Base-by-base conservation (phyloP, 306 rosid species). In the Castanea sativa region DNA sequence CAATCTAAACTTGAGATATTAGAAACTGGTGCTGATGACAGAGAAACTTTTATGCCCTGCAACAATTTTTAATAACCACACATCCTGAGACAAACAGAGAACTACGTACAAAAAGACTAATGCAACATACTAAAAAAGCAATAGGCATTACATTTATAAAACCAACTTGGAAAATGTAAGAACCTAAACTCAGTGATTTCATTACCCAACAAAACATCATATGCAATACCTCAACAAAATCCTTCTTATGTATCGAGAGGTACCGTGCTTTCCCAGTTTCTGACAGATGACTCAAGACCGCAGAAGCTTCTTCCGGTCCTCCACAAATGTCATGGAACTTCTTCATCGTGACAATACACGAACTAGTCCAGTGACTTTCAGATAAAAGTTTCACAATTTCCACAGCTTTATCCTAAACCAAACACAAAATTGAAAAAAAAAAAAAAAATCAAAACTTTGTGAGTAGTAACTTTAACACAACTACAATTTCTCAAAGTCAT, bases 21-120 rank as follows among this genome's bases (percentile, higher is more conserved):
- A 56, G 92, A 82, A 83, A 89, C 84, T 60, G 88, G 78, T 23
- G 88, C 86, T 23, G 80, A 80, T 23, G 97, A 87, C 67, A 91
- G 87, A 56, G 90, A 91, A 76, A 94, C 45, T 87, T 90, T 94
- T 61, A 94, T 88, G 55, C 97, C 99, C 99, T 94, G 87, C 12
- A 77, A 85, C 76, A 35, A 1, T 13, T 25, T 29, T 25, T 64
- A 80, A 79, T 12, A n/a, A 2, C 21, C 19, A 23, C 21, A 35
- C 19, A 35, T 27, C 23, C 56, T 14, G 53, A 84, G 65, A 72
- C 68, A 73, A 77, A 60, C 72, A 71, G 83, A 51, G 53, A 73
- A 27, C 29, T 43, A 67, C 49, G 70, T 63, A 49, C 53, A 49
- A 49, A 49, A 49, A 10, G 53, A 11, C 14, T 11, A 49, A 49